Conservation (phyloP, 2,329 filamentous ascomycete species). For the Calonectria multiphialidica region DNA sequence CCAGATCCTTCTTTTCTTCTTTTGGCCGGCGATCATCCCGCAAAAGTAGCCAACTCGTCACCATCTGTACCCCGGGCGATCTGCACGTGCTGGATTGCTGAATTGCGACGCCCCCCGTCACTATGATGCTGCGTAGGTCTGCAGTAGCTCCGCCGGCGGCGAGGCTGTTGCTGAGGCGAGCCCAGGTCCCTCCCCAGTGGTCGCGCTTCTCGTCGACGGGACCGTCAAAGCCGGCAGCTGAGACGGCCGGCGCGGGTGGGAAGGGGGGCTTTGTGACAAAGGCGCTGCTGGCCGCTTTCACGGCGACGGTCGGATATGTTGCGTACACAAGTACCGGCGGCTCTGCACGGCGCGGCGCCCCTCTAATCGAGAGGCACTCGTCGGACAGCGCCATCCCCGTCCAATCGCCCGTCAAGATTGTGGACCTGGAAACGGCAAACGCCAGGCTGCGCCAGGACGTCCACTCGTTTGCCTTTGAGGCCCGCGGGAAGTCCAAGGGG, state of each 20-base stretch:
- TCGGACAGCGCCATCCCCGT: conserved; percentile 38
- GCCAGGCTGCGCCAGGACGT: conserved; percentile 46
- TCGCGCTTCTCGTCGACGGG: conserved; percentile 32
- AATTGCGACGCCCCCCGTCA: background rate
- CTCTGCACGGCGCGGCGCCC: conserved; percentile 9
- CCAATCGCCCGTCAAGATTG: conserved; percentile 43
- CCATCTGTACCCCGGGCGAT: background rate
- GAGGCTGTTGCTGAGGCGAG: conserved; percentile 12
- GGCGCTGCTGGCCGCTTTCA: background rate
- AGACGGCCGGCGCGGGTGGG: background rate
- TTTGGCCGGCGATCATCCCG: background rate
- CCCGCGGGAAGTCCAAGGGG: conserved; percentile 38
- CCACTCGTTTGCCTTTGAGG: conserved; percentile 46
- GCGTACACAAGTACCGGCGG: background rate
- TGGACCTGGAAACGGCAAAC: conserved; percentile 45
- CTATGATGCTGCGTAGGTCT: conserved; percentile 31
- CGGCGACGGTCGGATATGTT: conserved; percentile 18
- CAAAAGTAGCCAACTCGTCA: background rate
- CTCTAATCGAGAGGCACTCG: conserved; percentile 16
- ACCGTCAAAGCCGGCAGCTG: conserved; percentile 11
- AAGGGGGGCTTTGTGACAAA: background rate
- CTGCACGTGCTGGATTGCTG: conserved; percentile 3
- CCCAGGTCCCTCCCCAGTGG: background rate
- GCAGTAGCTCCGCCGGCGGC: background rate
- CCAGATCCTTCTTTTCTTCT: background rate